Conservation (phyloP, 331 rosid genomes). For the Acacia concinna region DNA sequence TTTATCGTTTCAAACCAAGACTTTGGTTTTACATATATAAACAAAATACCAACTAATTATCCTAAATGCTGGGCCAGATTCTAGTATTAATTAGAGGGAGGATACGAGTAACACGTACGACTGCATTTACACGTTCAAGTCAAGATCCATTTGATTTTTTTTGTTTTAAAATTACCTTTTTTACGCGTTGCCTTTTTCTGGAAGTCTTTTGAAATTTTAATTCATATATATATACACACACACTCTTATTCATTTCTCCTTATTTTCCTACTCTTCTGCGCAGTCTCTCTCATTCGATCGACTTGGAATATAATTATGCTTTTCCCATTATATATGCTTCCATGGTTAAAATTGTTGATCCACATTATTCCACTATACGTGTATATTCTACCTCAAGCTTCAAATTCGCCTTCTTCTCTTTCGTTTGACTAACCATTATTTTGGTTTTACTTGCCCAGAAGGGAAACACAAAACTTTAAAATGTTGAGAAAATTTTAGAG, state of each 20-base stretch:
- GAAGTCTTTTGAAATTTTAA: neutral
- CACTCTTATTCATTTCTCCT: neutral
- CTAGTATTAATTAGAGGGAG: neutral
- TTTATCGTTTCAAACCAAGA: neutral
- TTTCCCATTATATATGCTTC: neutral
- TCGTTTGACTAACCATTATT: neutral
- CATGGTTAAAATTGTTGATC: neutral
- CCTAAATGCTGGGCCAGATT: neutral
- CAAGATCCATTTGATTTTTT: conserved; percentile 3
- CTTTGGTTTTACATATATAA: neutral
- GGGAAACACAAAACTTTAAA: neutral
- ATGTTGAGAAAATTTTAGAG: neutral
- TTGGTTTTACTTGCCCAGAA: neutral
- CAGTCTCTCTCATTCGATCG: neutral
- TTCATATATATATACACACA: no score
- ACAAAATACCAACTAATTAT: neutral
- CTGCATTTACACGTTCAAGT: neutral
- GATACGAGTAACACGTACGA: neutral
- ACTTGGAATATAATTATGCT: neutral
- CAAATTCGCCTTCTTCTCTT: neutral
- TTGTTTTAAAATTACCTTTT: neutral
- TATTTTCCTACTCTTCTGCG: neutral
- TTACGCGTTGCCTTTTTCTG: neutral
- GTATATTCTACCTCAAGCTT: neutral
- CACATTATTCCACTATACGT: neutral